Percentiles rank a stretch among this genome's conserved stretches.
phyloP scores from a whole-genome alignment of 495 filamentous ascomycete species.

The Hypoxylon lienhwacheense region DNA sequence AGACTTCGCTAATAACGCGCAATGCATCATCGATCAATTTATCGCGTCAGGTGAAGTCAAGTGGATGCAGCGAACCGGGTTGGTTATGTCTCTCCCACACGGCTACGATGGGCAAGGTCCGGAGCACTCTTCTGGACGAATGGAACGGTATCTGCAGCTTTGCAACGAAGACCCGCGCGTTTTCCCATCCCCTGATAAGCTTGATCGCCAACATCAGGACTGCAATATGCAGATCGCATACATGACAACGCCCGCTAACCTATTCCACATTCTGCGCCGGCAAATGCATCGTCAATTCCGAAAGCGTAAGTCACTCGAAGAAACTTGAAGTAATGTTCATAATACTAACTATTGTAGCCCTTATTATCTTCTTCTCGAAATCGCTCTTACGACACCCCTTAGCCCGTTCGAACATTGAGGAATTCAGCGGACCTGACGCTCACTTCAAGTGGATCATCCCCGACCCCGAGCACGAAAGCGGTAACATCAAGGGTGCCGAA shows the following conservation, averaged over 20 bases:
- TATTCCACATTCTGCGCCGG: constrained; percentile 94
- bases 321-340: not conserved
- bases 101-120: constrained; percentile 98
- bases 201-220: constrained; percentile 97
- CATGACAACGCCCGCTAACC: constrained; percentile 88
- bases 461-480: constrained; percentile 76
- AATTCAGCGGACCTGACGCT: constrained; percentile 77
- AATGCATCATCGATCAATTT: constrained; percentile 99
- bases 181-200: constrained; percentile 82
- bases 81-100: constrained; percentile 92
- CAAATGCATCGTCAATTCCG: constrained; percentile 99
- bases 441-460: constrained; percentile 96
- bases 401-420: constrained; percentile 82
- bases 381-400: constrained; percentile 88
- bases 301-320: constrained; percentile 75
- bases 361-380: constrained; percentile 98
- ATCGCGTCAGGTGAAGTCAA: constrained; percentile 96
- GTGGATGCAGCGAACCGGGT: constrained; percentile 95
- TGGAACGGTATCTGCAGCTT: constrained; percentile 96
- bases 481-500: constrained; percentile 72
- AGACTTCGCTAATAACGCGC: constrained; percentile 99
- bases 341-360: constrained; percentile 60
- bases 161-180: constrained; percentile 97
- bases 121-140: constrained; percentile 95
- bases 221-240: constrained; percentile 99